These are phyloP conservation scores for Aspergillus sp. DNA, from an alignment of 2,329 filamentous ascomycete species.

Conservation along the genomic window DNA sequence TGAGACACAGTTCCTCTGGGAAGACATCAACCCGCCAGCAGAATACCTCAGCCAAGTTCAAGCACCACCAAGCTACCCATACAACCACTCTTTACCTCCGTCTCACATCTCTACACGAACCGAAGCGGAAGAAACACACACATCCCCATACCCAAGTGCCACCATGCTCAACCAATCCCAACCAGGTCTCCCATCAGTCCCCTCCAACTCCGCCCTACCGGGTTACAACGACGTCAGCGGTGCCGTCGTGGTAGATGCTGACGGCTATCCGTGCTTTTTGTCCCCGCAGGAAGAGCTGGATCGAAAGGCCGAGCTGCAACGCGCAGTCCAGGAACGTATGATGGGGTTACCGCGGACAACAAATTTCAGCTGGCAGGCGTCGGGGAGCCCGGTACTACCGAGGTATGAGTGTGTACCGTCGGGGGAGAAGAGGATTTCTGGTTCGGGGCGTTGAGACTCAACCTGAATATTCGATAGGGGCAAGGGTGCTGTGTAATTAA, in stretches of 20 bases:
- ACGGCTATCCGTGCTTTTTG: constrained; percentile 31
- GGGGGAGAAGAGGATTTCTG: background rate
- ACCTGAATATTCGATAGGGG: background rate
- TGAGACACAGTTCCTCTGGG: constrained; percentile 9
- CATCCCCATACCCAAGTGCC: background rate
- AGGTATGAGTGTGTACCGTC: constrained; percentile 18
- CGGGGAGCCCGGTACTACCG: constrained; percentile 17
- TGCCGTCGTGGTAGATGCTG: constrained; percentile 30
- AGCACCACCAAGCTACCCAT: background rate
- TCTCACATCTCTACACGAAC: background rate
- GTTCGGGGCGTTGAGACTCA: background rate
- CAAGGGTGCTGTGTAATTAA: background rate
- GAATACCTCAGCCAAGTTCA: background rate
- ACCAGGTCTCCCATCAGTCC: background rate
- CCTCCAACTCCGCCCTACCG: constrained; percentile 18
- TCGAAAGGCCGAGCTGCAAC: constrained; percentile 22
- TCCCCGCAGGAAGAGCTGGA: constrained; percentile 32
- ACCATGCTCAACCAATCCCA: background rate
- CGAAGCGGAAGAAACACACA: background rate
- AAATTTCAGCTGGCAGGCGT: constrained; percentile 28
- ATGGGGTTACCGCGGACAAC: constrained; percentile 28
- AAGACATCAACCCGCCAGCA: constrained; percentile 13
- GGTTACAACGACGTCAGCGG: constrained; percentile 34
- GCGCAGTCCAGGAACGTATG: constrained; percentile 32
- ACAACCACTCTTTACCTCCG: background rate